phyloP scores from a whole-genome alignment of 2,329 filamentous ascomycete species.

The Cercospora citrullina region DNA sequence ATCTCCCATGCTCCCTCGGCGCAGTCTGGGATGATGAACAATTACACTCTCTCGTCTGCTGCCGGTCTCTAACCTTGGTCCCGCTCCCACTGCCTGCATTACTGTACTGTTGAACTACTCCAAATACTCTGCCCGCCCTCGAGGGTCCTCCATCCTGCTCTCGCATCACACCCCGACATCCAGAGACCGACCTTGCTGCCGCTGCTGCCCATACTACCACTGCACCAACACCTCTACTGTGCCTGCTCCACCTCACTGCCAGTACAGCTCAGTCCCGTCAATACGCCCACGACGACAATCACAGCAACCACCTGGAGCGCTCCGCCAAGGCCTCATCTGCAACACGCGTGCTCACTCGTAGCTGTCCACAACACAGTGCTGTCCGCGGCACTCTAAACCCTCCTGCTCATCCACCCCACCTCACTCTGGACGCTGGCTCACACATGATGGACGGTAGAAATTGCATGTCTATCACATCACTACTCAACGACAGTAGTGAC shows the following conservation, averaged over 20 bases:
- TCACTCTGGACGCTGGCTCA: constrained; percentile 30
- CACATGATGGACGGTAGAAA: constrained; percentile 55
- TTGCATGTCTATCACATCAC: constrained; percentile 46
- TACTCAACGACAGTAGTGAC: constrained; percentile 51
- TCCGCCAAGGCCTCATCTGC: not conserved
- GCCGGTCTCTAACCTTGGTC: constrained; percentile 25
- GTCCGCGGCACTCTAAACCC: not conserved
- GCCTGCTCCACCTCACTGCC: not conserved
- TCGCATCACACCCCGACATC: not conserved
- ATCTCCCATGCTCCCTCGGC: constrained; percentile 21
- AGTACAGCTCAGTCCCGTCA: not conserved
- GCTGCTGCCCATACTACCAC: constrained; percentile 1
- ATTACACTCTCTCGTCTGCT: constrained; percentile 21
- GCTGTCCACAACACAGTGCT: not conserved
- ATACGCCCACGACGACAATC: not conserved
- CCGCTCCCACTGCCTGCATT: constrained; percentile 10
- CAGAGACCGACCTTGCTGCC: not conserved
- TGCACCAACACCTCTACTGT: not conserved
- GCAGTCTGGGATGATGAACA: constrained; percentile 23
- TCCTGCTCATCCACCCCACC: constrained; percentile 11
- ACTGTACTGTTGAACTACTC: constrained; percentile 12
- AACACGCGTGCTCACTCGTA: not conserved
- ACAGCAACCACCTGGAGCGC: not conserved
- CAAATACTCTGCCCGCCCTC: constrained; percentile 1
- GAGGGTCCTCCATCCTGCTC: not conserved